phyloP scores from a whole-genome alignment of 176 grass and related monocot species.

The Cymbopogon citratus region DNA sequence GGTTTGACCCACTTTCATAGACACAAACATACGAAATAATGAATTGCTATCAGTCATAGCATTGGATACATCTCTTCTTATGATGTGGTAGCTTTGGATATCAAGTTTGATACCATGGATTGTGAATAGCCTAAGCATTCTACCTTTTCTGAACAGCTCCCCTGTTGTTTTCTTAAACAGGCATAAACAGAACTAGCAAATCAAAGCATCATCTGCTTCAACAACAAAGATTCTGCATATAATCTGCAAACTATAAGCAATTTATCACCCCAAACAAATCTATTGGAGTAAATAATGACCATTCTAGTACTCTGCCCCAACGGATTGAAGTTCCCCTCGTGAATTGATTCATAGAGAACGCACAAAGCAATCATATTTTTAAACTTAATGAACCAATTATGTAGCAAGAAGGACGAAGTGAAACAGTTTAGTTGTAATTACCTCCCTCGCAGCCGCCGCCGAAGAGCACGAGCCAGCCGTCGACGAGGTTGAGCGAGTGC shows the following conservation, averaged over 20 bases:
- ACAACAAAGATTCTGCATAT: background rate
- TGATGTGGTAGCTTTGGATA: background rate
- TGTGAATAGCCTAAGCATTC: background rate
- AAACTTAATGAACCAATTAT: background rate
- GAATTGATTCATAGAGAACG: background rate
- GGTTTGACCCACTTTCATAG: background rate
- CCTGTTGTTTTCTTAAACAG: background rate
- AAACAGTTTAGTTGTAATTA: slow-evolving; percentile 3
- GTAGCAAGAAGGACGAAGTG: background rate
- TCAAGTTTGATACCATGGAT: background rate
- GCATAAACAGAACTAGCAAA: background rate
- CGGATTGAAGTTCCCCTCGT: background rate
- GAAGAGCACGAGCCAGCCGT: slow-evolving; percentile 82
- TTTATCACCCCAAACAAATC: background rate
- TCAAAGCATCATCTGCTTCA: background rate
- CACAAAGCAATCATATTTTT: background rate
- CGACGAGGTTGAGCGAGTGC: slow-evolving; percentile 85
- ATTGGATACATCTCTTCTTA: background rate
- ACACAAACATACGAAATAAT: background rate
- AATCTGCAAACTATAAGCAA: background rate
- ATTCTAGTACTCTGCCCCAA: background rate
- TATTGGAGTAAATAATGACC: background rate
- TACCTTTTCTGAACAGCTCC: background rate
- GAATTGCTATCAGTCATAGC: background rate
- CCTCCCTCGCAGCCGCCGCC: slow-evolving; percentile 93